These are phyloP conservation scores for Botrytis porri DNA, from an alignment of 2,329 filamentous ascomycete species.

Conservation along the genomic window DNA sequence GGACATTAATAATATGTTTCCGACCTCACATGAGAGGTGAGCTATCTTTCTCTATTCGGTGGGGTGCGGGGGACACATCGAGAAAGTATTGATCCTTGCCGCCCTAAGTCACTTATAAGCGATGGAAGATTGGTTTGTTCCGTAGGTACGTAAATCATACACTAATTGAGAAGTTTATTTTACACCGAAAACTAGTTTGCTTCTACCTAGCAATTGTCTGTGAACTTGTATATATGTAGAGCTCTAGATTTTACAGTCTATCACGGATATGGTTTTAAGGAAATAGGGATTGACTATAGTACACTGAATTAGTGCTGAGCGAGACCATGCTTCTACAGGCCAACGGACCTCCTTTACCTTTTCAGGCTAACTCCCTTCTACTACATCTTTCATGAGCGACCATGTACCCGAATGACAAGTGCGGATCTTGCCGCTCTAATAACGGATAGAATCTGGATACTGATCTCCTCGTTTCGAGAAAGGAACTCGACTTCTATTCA, in stretches of 20 bases:
- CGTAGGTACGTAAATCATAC: neutral
- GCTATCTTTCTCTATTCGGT: neutral
- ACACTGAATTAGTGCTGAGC: neutral
- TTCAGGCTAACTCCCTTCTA: no score
- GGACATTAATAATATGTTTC: neutral
- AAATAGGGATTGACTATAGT: no score
- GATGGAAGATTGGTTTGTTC: neutral
- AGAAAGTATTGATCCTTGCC: neutral
- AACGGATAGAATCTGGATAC: neutral
- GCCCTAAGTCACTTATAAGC: neutral
- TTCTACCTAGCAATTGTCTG: no score
- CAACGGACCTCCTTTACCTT: no score
- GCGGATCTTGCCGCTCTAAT: neutral
- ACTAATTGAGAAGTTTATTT: neutral
- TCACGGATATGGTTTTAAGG: neutral
- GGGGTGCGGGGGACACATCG: neutral
- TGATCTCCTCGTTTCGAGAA: neutral
- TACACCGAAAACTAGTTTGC: neutral
- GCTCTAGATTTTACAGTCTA: neutral
- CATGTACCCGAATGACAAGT: no score
- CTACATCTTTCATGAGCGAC: no score
- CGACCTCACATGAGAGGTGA: neutral
- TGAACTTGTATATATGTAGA: neutral
- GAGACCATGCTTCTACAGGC: neutral
- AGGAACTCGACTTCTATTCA: fast-evolving